Conservation (phyloP, 2,329 filamentous ascomycete genomes). For the Fusarium pseudocircinatum region DNA sequence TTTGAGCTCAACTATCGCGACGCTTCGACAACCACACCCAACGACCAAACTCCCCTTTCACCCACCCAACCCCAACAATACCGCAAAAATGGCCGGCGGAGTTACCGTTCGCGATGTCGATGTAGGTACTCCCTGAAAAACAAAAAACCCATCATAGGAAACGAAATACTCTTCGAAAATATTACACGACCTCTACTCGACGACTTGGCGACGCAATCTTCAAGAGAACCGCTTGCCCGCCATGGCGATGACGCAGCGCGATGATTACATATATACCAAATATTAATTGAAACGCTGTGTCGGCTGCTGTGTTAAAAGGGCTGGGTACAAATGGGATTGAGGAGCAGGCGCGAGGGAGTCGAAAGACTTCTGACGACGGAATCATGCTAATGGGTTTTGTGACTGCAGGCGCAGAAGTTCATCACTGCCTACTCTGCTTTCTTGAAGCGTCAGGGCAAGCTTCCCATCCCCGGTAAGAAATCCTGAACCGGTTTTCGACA, state of each 20-base stretch:
- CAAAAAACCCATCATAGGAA: background rate
- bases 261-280: slow-evolving; percentile 5
- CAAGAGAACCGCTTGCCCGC: slow-evolving; percentile 36
- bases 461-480: slow-evolving; percentile 83
- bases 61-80: slow-evolving; percentile 49
- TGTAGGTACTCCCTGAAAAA: slow-evolving; percentile 65
- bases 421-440: slow-evolving; percentile 86
- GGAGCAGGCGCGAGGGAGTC: slow-evolving; percentile 78
- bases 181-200: slow-evolving; percentile 32
- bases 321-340: slow-evolving; percentile 47
- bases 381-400: slow-evolving; percentile 71
- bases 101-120: slow-evolving; percentile 87
- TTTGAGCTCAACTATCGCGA: slow-evolving; percentile 38
- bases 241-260: slow-evolving; percentile 36
- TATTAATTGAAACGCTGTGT: slow-evolving; percentile 32
- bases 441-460: slow-evolving; percentile 94
- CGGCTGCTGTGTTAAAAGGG: slow-evolving; percentile 24
- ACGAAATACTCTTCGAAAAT: slow-evolving; percentile 4
- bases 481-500: too few species aligned
- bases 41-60: slow-evolving; percentile 41
- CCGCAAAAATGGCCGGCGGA: slow-evolving; percentile 81
- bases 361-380: slow-evolving; percentile 79
- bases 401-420: slow-evolving; percentile 83
- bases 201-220: slow-evolving; percentile 45
- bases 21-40: slow-evolving; percentile 46